These are phyloP conservation scores for Raphidocelis subcapitata DNA, from an alignment of 139 green algal genomes.

Conservation along the genomic window DNA sequence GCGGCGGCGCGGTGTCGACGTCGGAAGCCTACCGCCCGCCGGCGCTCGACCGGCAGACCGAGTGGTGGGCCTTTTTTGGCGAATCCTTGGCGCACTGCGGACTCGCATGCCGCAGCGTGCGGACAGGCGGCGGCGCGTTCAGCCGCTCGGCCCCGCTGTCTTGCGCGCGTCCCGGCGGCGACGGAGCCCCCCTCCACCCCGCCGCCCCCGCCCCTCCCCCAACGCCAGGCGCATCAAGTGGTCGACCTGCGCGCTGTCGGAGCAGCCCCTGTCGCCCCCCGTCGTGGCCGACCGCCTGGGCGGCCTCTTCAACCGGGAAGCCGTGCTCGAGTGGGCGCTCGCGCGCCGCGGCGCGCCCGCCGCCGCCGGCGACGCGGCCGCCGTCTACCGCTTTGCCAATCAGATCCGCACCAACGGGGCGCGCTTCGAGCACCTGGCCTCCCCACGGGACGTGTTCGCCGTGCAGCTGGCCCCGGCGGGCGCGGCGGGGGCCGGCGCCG, in stretches of 20 bases:
- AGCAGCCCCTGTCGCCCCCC: slow-evolving; percentile 33
- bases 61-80: background rate
- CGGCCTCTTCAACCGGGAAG: slow-evolving; percentile 47
- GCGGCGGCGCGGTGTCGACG: slow-evolving; percentile 33
- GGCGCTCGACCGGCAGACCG: slow-evolving; percentile 9
- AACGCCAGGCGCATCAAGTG: slow-evolving; percentile 35
- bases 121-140: too few species aligned
- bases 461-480: slow-evolving; percentile 16
- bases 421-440: slow-evolving; percentile 37
- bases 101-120: too few species aligned
- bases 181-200: too few species aligned
- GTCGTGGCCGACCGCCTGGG: slow-evolving; percentile 50
- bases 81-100: too few species aligned
- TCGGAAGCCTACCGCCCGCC: slow-evolving; percentile 7
- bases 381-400: slow-evolving; percentile 38
- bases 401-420: slow-evolving; percentile 18
- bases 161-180: too few species aligned
- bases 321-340: slow-evolving; percentile 52
- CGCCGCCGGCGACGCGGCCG: slow-evolving; percentile 21
- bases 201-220: background rate
- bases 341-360: slow-evolving; percentile 15
- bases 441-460: slow-evolving; percentile 43
- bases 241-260: slow-evolving; percentile 42
- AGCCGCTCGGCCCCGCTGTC: too few species aligned
- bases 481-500: background rate